Evolutionary conservation across 2,329 filamentous ascomycete species (phyloP).

Genomic region (Colletotrichum costaricense): DNA sequence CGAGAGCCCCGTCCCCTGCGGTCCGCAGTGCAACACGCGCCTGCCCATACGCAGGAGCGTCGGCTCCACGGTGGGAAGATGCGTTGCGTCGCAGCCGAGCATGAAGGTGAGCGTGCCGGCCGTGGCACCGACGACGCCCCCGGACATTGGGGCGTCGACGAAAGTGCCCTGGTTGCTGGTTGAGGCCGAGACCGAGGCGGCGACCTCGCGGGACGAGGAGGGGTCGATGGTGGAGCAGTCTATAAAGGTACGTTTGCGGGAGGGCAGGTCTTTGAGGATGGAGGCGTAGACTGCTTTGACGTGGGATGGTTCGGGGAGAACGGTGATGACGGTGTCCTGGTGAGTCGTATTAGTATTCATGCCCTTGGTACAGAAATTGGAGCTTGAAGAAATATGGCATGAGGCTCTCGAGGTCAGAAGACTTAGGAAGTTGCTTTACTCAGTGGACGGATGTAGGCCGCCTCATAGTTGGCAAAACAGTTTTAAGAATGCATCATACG

Average conservation of each 20-base stretch:
- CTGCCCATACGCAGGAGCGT: constrained; percentile 86
- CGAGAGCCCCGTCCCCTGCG: constrained; percentile 85
- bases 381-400: background rate
- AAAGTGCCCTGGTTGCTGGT: constrained; percentile 72
- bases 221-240: constrained; percentile 98
- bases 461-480: constrained; percentile 10
- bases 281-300: constrained; percentile 84
- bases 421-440: background rate
- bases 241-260: constrained; percentile 82
- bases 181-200: constrained; percentile 72
- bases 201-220: constrained; percentile 82
- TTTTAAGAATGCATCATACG: background rate
- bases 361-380: constrained; percentile 33
- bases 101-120: constrained; percentile 95
- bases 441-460: background rate
- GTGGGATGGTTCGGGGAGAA: constrained; percentile 88
- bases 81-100: constrained; percentile 76
- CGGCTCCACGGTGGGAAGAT: constrained; percentile 74
- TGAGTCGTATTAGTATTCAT: constrained; percentile 34
- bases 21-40: constrained; percentile 86
- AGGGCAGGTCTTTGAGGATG: constrained; percentile 71
- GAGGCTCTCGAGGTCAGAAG: background rate
- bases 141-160: constrained; percentile 96
- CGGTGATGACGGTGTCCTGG: constrained; percentile 88
- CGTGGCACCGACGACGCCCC: constrained; percentile 90